Base-by-base conservation (phyloP, 2,329 filamentous ascomycete species). In the Aspergillus sp. region DNA sequence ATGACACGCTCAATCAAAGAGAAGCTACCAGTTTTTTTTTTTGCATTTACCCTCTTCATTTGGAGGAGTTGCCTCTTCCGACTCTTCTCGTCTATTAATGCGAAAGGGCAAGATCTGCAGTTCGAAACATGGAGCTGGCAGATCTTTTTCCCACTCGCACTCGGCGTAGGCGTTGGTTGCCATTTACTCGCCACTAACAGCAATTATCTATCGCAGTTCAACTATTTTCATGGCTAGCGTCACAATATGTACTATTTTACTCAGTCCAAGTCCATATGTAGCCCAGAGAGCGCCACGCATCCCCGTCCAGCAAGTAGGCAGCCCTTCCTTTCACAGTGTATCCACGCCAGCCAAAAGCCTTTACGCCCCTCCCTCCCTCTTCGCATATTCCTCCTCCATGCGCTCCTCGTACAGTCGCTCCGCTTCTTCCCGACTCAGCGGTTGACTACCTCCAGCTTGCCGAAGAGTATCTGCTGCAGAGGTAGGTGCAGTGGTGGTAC, bases 1-100 rank as follows among this genome's bases (percentile, higher is more conserved):
- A 92, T 93, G 89, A 92, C 88, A 91, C 86, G 85, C 85, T 87
- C 80, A 83, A 85, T 83, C 84, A 87, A 87, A 88, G 85, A 87
- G 85, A 86, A 83, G 81, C 83, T 82, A 80, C 79, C 78, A 79
- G 77, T 83, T 82, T 84, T 86, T 85, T 85, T 82, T 63, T 52
- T 13, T 38, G 44, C 44, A 52, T 52, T 58, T 59, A 51, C 50
- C 44, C 47, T 33, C 42, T 43, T 50, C n/a, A 26, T 60, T 54
- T 60, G 2, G 50, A 58, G 54, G 55, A 59, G 44, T 16, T n/a
- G 5, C 5, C 22, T 26, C 20, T 53, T 44, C 45, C n/a, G n/a
- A 3, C 1, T 14, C 4, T 11, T 26, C 24, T 30, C 26, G 10
- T 30, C 26, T 30, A 11, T 2, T 11, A 7, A 30, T 10, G 26